Evolutionary conservation across 306 rosid genomes (phyloP).

Genomic region (Quercus agrifolia): DNA sequence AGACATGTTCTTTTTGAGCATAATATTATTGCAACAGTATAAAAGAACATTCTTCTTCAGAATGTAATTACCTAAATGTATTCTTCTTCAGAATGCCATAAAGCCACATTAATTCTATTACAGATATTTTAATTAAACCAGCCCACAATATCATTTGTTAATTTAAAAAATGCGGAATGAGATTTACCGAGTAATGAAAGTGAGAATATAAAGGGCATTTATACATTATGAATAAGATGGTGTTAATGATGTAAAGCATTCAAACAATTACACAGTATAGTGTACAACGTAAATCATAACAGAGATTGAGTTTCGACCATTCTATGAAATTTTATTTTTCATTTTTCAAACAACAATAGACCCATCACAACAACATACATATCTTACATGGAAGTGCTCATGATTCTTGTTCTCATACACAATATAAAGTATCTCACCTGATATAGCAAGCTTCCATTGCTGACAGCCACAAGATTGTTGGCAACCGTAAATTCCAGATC

Average conservation of each 20-base stretch:
- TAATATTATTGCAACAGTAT: not conserved
- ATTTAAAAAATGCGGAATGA: not conserved
- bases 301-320: not conserved
- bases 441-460: constrained; percentile 78
- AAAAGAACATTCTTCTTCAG: not conserved
- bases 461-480: constrained; percentile 81
- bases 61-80: not conserved
- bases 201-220: not conserved
- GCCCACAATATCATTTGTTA: not conserved
- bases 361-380: constrained; percentile 7
- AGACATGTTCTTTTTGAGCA: not conserved
- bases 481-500: constrained; percentile 97
- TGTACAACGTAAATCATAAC: not conserved
- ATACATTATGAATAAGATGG: not conserved
- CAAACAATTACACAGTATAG: not conserved
- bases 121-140: not conserved
- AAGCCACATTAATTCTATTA: not conserved
- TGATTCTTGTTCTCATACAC: constrained; percentile 18
- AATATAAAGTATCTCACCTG: constrained; percentile 56
- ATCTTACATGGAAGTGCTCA: constrained; percentile 3
- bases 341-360: not conserved
- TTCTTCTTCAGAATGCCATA: not conserved
- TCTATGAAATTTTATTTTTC: not conserved
- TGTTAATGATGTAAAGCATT: not conserved
- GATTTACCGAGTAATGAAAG: not conserved